Evolutionary conservation across 139 green algal species (phyloP).

Genomic region (Marvania coccoides): DNA sequence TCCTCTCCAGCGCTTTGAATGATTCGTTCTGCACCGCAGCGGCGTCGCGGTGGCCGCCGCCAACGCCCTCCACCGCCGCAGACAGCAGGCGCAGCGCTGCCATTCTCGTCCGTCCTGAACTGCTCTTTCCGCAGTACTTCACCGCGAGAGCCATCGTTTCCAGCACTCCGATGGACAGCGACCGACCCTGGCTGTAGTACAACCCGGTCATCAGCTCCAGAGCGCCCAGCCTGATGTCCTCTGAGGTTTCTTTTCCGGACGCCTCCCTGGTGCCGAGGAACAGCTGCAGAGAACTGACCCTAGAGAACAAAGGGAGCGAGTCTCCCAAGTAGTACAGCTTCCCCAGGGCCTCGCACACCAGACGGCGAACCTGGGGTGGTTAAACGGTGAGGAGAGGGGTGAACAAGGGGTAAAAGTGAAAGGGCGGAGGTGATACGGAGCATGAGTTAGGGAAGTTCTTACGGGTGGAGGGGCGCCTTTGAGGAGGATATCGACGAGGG

Average conservation of each 20-base stretch:
- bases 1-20: constrained; percentile 31
- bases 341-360: constrained; percentile 52
- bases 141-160: constrained; percentile 41
- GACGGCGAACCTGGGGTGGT: constrained; percentile 49
- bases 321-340: constrained; percentile 60
- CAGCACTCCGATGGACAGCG: constrained; percentile 33
- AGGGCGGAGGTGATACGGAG: not conserved
- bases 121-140: constrained; percentile 30
- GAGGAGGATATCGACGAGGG: constrained; percentile 51
- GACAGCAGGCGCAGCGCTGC: constrained; percentile 49
- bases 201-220: constrained; percentile 56
- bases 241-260: constrained; percentile 7
- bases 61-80: constrained; percentile 49
- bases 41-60: constrained; percentile 36
- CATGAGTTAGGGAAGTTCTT: not conserved
- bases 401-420: not conserved
- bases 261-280: constrained; percentile 55
- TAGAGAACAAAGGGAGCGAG: constrained; percentile 60
- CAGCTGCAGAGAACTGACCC: constrained; percentile 50
- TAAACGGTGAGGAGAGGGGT: not conserved
- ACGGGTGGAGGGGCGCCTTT: constrained; percentile 41
- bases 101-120: constrained; percentile 22
- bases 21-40: constrained; percentile 50
- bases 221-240: constrained; percentile 42
- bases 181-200: constrained; percentile 37